phyloP scores from a whole-genome alignment of 179 eudicot genomes.

The Corrigiola litoralis region DNA sequence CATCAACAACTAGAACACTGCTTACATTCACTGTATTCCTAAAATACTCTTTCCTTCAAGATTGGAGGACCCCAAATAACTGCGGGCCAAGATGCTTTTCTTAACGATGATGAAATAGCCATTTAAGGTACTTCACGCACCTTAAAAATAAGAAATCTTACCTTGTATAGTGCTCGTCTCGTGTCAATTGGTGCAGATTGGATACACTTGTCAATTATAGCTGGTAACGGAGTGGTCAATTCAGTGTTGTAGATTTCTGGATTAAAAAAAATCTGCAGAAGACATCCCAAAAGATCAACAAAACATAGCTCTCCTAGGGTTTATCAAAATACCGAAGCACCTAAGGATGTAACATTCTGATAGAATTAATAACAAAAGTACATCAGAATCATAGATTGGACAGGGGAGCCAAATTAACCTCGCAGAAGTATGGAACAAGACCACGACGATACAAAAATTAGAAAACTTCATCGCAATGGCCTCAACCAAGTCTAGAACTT shows the following conservation, averaged over 20 bases:
- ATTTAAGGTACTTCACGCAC: background rate
- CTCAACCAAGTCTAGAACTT: background rate
- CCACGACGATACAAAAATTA: background rate
- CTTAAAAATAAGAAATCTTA: conserved; percentile 16
- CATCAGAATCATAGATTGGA: background rate
- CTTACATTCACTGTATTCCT: no score
- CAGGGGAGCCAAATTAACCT: background rate
- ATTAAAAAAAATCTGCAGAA: conserved; percentile 75
- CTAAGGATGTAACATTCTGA: no score
- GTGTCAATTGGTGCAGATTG: conserved; percentile 99
- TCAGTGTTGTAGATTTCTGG: conserved; percentile 86
- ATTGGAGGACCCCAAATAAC: background rate
- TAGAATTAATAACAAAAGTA: no score
- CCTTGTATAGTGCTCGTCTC: conserved; percentile 96
- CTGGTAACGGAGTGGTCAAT: conserved; percentile 77
- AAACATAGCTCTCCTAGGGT: background rate
- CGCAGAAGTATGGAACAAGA: background rate
- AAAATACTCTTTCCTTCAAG: background rate
- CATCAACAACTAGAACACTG: no score
- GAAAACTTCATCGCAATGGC: background rate
- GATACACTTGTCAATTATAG: conserved; percentile 85
- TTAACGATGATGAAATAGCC: no score
- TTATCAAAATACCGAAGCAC: no score
- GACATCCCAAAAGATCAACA: background rate
- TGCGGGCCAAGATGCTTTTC: background rate